Percentiles rank a stretch among this genome's conserved stretches.
phyloP scores from a whole-genome alignment of 495 filamentous ascomycete species.

The Aspergillus carlsbadensis region DNA sequence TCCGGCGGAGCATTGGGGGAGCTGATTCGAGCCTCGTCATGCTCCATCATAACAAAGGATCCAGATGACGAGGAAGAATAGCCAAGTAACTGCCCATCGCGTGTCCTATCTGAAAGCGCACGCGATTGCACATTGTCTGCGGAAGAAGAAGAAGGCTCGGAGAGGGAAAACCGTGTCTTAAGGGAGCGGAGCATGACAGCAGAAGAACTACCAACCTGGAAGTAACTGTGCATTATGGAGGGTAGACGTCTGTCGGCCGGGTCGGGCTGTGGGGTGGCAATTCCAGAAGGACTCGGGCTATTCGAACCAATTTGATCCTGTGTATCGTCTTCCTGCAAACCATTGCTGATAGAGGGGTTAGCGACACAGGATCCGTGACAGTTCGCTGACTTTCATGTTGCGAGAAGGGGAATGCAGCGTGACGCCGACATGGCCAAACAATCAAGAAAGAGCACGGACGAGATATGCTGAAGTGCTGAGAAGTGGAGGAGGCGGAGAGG shows the following conservation, averaged over 20 bases:
- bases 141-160: conserved; percentile 40
- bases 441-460: not conserved
- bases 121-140: conserved; percentile 32
- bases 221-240: conserved; percentile 90
- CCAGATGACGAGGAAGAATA: conserved; percentile 31
- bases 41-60: conserved; percentile 43
- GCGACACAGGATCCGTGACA: conserved; percentile 10
- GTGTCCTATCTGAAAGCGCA: conserved; percentile 14
- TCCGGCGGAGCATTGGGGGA: conserved; percentile 20
- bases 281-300: conserved; percentile 75
- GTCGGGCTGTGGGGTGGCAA: conserved; percentile 86
- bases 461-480: conserved; percentile 1
- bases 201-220: conserved; percentile 85
- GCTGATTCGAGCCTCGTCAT: conserved; percentile 34
- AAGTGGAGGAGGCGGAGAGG: not conserved
- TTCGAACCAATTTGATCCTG: conserved; percentile 78
- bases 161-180: conserved; percentile 43
- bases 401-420: conserved; percentile 5
- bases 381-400: not conserved
- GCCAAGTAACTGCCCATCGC: conserved; percentile 22
- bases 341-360: conserved; percentile 31
- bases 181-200: conserved; percentile 52
- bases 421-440: not conserved
- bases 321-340: conserved; percentile 61
- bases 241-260: conserved; percentile 86